Percentiles rank a stretch among this genome's conserved stretches.
Evolutionary conservation across 768 basidiomycete genomes (phyloP).

Genomic region (Inosperma sp.): DNA sequence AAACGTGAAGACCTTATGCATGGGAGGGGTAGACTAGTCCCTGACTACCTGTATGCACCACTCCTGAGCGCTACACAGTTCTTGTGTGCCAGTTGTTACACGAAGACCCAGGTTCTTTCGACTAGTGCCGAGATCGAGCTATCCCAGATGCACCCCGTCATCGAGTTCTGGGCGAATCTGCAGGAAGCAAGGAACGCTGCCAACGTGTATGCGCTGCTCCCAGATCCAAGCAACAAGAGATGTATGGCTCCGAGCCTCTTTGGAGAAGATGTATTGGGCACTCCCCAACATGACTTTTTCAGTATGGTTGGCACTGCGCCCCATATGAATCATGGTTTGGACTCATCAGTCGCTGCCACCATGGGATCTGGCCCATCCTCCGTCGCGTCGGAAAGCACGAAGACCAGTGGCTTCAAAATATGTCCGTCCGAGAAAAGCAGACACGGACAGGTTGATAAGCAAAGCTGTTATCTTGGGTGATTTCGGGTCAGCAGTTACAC

Average conservation of each 20-base stretch:
- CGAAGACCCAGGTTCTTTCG: background rate
- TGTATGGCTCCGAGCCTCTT: conserved; percentile 56
- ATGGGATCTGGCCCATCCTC: conserved; percentile 89
- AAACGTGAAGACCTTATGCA: too few species aligned
- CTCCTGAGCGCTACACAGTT: background rate
- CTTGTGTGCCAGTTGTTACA: background rate
- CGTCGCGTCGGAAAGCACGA: conserved; percentile 64
- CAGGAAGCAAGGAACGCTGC: background rate
- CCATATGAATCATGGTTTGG: conserved; percentile 72
- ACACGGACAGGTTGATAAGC: conserved; percentile 83
- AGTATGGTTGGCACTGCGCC: conserved; percentile 72
- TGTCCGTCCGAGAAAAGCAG: conserved; percentile 83
- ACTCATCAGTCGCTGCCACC: conserved; percentile 93
- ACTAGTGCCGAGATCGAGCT: background rate
- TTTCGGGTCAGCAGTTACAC: conserved; percentile 84
- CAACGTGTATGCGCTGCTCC: background rate
- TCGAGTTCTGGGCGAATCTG: background rate
- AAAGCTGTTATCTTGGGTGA: conserved; percentile 95
- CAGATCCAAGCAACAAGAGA: background rate
- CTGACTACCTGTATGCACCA: background rate
- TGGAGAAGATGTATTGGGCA: conserved; percentile 70
- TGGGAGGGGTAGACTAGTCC: too few species aligned
- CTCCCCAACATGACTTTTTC: conserved; percentile 84
- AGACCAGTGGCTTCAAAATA: conserved; percentile 83
- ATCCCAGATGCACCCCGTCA: background rate